A percentile compares a stretch with the other conserved stretches of the same genome.
Conservation (phyloP, 169 alveolate genomes). For the Sarcocystis neurona region DNA sequence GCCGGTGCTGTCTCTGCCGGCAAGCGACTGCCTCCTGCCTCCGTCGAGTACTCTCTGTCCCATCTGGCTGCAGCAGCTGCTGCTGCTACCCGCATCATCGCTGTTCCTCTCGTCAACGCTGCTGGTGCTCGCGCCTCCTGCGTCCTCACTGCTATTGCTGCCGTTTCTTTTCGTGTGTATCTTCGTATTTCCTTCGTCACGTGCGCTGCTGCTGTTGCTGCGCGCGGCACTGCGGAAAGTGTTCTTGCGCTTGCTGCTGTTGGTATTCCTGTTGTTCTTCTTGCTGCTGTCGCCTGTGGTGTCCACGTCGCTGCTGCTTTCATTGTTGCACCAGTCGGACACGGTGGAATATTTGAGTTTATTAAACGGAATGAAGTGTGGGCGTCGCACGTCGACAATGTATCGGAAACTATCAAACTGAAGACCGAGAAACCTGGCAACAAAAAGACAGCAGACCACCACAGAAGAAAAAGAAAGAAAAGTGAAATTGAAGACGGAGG, state of each 20-base stretch:
- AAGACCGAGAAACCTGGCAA: neutral
- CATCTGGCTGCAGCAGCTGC: no score
- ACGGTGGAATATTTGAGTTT: neutral
- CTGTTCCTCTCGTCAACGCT: no score
- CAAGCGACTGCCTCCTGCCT: neutral
- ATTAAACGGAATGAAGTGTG: neutral
- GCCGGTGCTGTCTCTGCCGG: neutral
- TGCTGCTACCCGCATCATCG: no score
- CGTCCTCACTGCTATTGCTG: neutral
- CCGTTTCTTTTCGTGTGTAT: neutral
- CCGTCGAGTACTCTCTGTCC: neutral
- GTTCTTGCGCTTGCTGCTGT: neutral
- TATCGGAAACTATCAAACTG: constrained; percentile 12
- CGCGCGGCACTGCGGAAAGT: neutral
- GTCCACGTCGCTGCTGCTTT: neutral
- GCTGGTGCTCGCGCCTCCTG: no score
- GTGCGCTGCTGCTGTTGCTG: neutral
- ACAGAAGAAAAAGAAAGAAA: no score
- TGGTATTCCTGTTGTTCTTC: neutral
- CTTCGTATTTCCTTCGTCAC: neutral
- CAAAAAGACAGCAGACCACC: no score
- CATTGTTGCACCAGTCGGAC: neutral
- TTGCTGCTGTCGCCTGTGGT: neutral
- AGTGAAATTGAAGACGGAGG: neutral
- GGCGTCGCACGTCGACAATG: constrained; percentile 20